Evolutionary conservation across 495 filamentous ascomycete genomes (phyloP), one percentile per base, ranked within the genome.

Genomic region (Geopyxis carbonaria): DNA sequence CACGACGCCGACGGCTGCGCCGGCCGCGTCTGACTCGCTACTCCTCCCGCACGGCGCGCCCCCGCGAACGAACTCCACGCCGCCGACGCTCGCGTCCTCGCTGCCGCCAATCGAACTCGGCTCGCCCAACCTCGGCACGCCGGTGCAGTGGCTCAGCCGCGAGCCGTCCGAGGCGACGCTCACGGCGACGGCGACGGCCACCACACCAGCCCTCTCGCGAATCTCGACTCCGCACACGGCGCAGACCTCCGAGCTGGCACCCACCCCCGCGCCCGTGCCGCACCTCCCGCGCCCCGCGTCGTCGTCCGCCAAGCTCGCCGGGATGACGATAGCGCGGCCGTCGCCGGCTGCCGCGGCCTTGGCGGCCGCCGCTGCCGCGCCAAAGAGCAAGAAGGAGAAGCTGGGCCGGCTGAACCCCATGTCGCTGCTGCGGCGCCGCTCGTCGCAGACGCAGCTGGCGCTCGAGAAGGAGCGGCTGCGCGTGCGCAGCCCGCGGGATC

Each of bases 401-500:
- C 67, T 80, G 11, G 70, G 73, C 46, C 66, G 80, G 2, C 59
- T 75, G 23, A 83, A 81, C 48, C 78, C 78, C 9, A 79, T 81
- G 70, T 68, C 73, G 6, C 61, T 83, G 31, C 69, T 73, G 45
- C 65, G 73, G 19, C 62, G 78, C 31, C 64, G 74, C 35, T 69
- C 72, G 7, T 65, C 64, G 1, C 70, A 73, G 36, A 25, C 40
- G 3, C 19, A 38, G 7, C 14, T 35, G 7, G 18, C 31, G n/a
- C 27, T 40, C n/a, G 47, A 51, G 44, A 64, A 25, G 47, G 53
- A 30, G 45, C 57, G 13, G 13, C 5, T 61, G 61, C 14, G 62
- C 66, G 5, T 46, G 35, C 32, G 45, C 32, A 25, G 52, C 34
- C 23, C 57, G 37, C 40, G 53, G 34, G 59, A 67, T 25, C 67